Evolutionary conservation across 2,329 filamentous ascomycete species (phyloP).

Genomic region (Apiospora kogelbergensis): DNA sequence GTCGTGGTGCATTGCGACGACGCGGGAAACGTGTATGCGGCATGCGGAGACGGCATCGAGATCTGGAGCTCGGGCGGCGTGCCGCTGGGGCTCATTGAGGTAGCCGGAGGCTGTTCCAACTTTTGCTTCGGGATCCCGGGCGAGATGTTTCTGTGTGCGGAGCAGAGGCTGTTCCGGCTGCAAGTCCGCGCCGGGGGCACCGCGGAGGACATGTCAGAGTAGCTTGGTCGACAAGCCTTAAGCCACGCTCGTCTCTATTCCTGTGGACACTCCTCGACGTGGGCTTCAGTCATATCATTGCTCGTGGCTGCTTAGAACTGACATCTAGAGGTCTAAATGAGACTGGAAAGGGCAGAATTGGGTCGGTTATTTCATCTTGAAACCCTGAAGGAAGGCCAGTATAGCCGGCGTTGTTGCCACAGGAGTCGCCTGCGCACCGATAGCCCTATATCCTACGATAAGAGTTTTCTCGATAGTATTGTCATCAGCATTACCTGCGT

Average conservation of each 20-base stretch:
- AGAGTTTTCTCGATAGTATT: neutral
- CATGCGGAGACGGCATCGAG: conserved; percentile 49
- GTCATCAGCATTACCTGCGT: neutral
- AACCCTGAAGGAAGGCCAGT: too few species aligned
- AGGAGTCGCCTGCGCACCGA: neutral
- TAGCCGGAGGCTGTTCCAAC: conserved; percentile 41
- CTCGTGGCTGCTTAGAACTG: too few species aligned
- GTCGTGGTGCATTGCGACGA: conserved; percentile 41
- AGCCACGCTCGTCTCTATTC: too few species aligned
- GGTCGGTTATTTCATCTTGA: too few species aligned
- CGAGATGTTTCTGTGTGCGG: conserved; percentile 49
- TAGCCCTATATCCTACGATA: neutral
- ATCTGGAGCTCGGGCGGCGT: conserved; percentile 45
- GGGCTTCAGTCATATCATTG: too few species aligned
- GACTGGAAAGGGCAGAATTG: too few species aligned
- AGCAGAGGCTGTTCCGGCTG: conserved; percentile 44
- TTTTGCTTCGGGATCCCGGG: conserved; percentile 43
- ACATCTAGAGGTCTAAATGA: too few species aligned
- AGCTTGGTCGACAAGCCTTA: neutral
- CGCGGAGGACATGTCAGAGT: too few species aligned
- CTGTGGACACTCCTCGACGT: too few species aligned
- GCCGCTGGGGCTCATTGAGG: conserved; percentile 41
- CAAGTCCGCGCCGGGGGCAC: conserved; percentile 31
- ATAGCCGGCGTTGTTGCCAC: too few species aligned
- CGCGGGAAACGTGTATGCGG: conserved; percentile 46